Evolutionary conservation across 371 early-diverging fungal genomes (phyloP).

Genomic region (Rhizomucor miehei): DNA sequence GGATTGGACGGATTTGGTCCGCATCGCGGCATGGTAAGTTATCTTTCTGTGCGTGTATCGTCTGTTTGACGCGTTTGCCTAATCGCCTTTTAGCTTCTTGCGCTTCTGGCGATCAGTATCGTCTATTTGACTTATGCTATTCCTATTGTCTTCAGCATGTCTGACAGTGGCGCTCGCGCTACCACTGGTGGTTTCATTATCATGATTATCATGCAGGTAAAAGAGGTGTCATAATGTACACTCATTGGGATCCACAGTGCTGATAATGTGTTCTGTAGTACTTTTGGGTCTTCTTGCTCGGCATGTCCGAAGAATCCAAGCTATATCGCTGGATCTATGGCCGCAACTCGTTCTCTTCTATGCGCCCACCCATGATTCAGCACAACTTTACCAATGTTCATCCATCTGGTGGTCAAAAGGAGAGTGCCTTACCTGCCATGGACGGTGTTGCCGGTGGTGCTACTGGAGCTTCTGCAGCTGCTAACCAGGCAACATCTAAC

Average conservation of each 20-base stretch:
- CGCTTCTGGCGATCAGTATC: constrained; percentile 55
- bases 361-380: constrained; percentile 13
- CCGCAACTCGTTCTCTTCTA: constrained; percentile 9
- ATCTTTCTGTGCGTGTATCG: not conserved
- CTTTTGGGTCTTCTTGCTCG: constrained; percentile 74
- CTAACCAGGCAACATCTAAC: too few relatives aligned
- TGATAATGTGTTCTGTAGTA: constrained; percentile 28
- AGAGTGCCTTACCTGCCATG: constrained; percentile 9
- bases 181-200: constrained; percentile 61
- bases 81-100: constrained; percentile 37
- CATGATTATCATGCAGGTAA: constrained; percentile 55
- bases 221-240: not conserved
- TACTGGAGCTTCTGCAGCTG: not conserved
- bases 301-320: constrained; percentile 65
- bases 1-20: constrained; percentile 20
- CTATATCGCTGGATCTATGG: constrained; percentile 44
- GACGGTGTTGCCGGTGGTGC: constrained; percentile 6
- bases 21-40: constrained; percentile 27
- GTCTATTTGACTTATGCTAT: constrained; percentile 47
- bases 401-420: constrained; percentile 6
- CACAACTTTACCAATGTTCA: constrained; percentile 10
- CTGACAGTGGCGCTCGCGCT: constrained; percentile 27
- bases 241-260: constrained; percentile 2
- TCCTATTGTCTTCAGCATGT: constrained; percentile 13
- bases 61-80: not conserved